These are phyloP conservation scores for Saitoella complicata DNA, from an alignment of 805 yeast species.

Conservation along the genomic window DNA sequence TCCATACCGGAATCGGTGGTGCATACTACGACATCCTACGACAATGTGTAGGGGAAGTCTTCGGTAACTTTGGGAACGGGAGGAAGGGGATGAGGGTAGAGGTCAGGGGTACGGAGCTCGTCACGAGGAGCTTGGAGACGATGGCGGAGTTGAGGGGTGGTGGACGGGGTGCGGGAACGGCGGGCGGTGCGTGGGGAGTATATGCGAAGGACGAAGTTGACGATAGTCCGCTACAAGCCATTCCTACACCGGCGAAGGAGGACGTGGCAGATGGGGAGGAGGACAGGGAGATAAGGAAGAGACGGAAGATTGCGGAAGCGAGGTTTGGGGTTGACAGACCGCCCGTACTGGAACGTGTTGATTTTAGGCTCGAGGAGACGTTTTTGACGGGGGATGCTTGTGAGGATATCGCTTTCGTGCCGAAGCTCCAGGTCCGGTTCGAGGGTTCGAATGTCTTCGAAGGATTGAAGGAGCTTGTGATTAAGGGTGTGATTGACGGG, in stretches of 20 bases:
- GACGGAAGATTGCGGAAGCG: constrained; percentile 6
- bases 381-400: background rate
- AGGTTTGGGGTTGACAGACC: constrained; percentile 8
- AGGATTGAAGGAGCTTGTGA: constrained; percentile 9
- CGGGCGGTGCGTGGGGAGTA: constrained; percentile 13
- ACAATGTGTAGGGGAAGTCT: constrained; percentile 1
- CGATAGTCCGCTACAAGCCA: constrained; percentile 8
- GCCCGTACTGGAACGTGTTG: constrained; percentile 7
- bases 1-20: constrained; percentile 8
- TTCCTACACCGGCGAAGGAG: background rate
- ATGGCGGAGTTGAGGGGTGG: constrained; percentile 6
- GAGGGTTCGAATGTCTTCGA: constrained; percentile 12
- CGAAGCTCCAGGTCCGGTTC: constrained; percentile 6
- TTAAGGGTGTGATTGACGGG: constrained; percentile 8
- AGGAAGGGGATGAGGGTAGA: constrained; percentile 2
- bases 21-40: constrained; percentile 7
- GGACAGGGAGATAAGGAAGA: constrained; percentile 1
- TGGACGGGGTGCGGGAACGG: constrained; percentile 5
- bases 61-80: too few species aligned
- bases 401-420: background rate
- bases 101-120: constrained; percentile 6
- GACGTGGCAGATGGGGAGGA: background rate
- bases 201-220: constrained; percentile 13
- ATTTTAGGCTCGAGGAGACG: constrained; percentile 7
- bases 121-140: constrained; percentile 7